Evolutionary conservation across 371 early-diverging fungal species (phyloP).

Genomic region (Actinomortierella ambigua): DNA sequence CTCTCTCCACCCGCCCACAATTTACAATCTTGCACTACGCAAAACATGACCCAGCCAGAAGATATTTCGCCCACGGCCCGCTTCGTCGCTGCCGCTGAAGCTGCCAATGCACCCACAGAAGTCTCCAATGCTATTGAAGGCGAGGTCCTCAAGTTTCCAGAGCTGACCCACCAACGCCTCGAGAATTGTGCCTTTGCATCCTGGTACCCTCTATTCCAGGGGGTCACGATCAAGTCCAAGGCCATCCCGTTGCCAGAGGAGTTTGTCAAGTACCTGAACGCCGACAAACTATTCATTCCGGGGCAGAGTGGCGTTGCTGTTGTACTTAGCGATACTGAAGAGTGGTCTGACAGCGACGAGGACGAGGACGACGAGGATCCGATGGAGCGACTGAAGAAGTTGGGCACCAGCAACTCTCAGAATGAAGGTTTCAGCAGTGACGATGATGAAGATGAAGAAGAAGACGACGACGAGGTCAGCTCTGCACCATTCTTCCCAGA

Average conservation of each 20-base stretch:
- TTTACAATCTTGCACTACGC: no score
- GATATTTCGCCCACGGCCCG: no score
- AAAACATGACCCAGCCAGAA: no score
- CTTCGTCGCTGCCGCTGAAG: no score
- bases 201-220: conserved; percentile 77
- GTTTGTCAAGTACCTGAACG: conserved; percentile 82
- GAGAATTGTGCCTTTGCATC: conserved; percentile 72
- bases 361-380: no score
- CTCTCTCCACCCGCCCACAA: no score
- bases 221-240: conserved; percentile 69
- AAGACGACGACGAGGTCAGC: conserved; percentile 39
- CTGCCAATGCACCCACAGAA: no score
- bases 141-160: conserved; percentile 41
- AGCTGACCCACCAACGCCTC: conserved; percentile 60
- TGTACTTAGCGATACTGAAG: neutral
- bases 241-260: conserved; percentile 72
- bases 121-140: no score
- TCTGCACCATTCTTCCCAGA: conserved; percentile 60
- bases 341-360: no score
- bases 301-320: conserved; percentile 44
- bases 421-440: conserved; percentile 29
- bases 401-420: no score
- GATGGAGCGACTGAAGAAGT: no score
- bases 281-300: conserved; percentile 86
- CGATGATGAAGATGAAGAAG: conserved; percentile 51